Base-by-base conservation (phyloP, 495 filamentous ascomycete species). In the Evansstolkia leycettana region DNA sequence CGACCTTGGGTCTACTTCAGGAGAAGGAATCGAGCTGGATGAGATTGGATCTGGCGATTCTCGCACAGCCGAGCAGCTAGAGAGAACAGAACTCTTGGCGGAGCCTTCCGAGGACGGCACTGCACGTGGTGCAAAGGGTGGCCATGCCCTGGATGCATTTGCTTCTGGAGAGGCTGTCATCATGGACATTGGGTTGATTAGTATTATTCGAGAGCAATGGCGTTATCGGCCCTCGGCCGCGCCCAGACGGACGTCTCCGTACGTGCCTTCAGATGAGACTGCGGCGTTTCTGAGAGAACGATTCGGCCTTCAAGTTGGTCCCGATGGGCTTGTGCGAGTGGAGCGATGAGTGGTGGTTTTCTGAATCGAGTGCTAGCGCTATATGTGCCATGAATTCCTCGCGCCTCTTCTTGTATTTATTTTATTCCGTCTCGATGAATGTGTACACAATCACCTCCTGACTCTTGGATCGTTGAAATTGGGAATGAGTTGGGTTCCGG, bases 151-250 rank as follows among this genome's bases (percentile, higher is more conserved):
- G 30, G 79, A 84, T 49, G 50, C 64, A 2, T 71, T 77, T 43
- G 52, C 70, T 31, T 78, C 82, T 2, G 86, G 85, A 2, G 76
- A 81, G 43, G 73, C 73, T 9, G 57, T 84, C 2, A 57, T 92
- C 39, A 66, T 71, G 38, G 75, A 83, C 31, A 73, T 88, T 43
- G 70, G 82, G 32, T 46, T 90, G n/a, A 46, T 80, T 8, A 66
- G 76, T 33, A 73, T 74, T 1, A 61, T 90, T 13, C 66, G 70
- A 28, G 70, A 73, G 17, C 78, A 84, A 33, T 84, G 75, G 61
- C 57, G 59, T 19, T 52, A 65, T 40, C 46, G 40, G 19, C 48
- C 54, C 2, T 46, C 45, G 7, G 39, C 41, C 11, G 17, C 30
- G 9, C 42, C 39, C 11, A 41, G 37, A 18, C 51, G 51, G n/a